A percentile compares a stretch with the other conserved stretches of the same genome.
These are phyloP conservation scores for Neofusicoccum umdonicola DNA, from an alignment of 2,329 filamentous ascomycete genomes.

Conservation along the genomic window DNA sequence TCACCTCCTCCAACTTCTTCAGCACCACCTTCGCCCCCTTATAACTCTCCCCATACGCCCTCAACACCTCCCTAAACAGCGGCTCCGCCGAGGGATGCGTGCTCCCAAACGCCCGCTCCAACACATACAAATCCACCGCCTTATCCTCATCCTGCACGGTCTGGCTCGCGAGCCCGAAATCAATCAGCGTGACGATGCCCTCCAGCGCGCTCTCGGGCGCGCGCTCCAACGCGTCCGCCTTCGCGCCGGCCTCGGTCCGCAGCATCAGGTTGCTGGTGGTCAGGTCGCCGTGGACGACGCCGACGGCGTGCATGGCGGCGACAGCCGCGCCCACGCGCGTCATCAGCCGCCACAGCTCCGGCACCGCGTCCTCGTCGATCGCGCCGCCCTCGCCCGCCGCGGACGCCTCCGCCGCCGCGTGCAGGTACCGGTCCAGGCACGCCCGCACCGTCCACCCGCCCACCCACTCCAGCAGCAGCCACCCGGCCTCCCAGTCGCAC, in stretches of 20 bases:
- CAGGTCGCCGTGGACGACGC: slow-evolving; percentile 89
- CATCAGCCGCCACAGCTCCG: slow-evolving; percentile 61
- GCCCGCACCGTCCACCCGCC: slow-evolving; percentile 16
- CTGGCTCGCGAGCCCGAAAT: slow-evolving; percentile 86
- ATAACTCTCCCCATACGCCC: slow-evolving; percentile 70
- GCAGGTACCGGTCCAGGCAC: slow-evolving; percentile 16
- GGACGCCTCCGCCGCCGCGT: background rate
- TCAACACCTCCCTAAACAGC: slow-evolving; percentile 71
- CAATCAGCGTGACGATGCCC: slow-evolving; percentile 85
- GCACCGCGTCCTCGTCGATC: slow-evolving; percentile 7
- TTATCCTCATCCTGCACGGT: slow-evolving; percentile 84
- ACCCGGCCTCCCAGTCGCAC: slow-evolving; percentile 53
- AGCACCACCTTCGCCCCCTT: slow-evolving; percentile 74
- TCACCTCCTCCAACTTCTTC: slow-evolving; percentile 83
- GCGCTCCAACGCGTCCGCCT: background rate
- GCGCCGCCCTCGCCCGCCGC: background rate
- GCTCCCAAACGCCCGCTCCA: slow-evolving; percentile 91
- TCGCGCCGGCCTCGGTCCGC: slow-evolving; percentile 27
- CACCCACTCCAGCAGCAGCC: slow-evolving; percentile 18
- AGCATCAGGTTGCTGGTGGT: slow-evolving; percentile 98
- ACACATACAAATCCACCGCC: slow-evolving; percentile 92
- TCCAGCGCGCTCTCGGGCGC: slow-evolving; percentile 38
- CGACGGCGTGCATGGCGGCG: slow-evolving; percentile 75
- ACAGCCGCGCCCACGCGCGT: slow-evolving; percentile 67
- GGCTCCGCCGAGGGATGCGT: slow-evolving; percentile 85